Percentiles rank a stretch among this genome's conserved stretches.
Evolutionary conservation across 108 stramenopile species (phyloP).

Genomic region (Nitzschia sp.): DNA sequence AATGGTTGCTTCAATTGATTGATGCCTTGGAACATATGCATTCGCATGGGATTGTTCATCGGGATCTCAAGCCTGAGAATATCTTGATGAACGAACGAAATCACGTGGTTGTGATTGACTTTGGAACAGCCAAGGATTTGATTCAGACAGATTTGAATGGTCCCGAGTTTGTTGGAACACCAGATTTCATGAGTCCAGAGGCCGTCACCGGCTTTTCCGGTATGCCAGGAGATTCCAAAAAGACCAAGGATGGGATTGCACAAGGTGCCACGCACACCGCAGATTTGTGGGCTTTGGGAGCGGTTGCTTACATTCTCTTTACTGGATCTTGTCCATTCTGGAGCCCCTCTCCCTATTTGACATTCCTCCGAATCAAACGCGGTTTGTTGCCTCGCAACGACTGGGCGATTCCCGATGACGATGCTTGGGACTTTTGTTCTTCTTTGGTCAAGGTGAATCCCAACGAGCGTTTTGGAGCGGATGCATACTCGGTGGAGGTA

Average conservation of each 20-base stretch:
- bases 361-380: conserved; percentile 84
- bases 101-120: conserved; percentile 93
- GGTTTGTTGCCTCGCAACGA: conserved; percentile 28
- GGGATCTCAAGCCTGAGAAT: conserved; percentile 97
- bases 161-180: conserved; percentile 98
- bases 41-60: conserved; percentile 88
- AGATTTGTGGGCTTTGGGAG: conserved; percentile 87
- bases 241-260: background rate
- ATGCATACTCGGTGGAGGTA: conserved; percentile 46
- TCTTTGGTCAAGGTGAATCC: conserved; percentile 66
- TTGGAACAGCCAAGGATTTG: conserved; percentile 97
- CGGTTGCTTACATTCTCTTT: conserved; percentile 69
- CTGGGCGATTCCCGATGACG: conserved; percentile 70
- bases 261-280: conserved; percentile 50
- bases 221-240: conserved; percentile 24
- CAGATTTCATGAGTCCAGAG: conserved; percentile 98
- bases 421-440: conserved; percentile 76
- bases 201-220: conserved; percentile 72
- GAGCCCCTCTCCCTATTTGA: conserved; percentile 82
- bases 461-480: conserved; percentile 68
- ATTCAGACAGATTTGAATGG: conserved; percentile 92
- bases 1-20: conserved; percentile 83
- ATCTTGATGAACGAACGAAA: conserved; percentile 69
- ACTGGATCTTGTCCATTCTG: conserved; percentile 80
- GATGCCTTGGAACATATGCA: conserved; percentile 91